Percentiles rank a stretch among this genome's conserved stretches.
phyloP scores from a whole-genome alignment of 2,329 filamentous ascomycete genomes.

The Aspergillus novofumigatus region DNA sequence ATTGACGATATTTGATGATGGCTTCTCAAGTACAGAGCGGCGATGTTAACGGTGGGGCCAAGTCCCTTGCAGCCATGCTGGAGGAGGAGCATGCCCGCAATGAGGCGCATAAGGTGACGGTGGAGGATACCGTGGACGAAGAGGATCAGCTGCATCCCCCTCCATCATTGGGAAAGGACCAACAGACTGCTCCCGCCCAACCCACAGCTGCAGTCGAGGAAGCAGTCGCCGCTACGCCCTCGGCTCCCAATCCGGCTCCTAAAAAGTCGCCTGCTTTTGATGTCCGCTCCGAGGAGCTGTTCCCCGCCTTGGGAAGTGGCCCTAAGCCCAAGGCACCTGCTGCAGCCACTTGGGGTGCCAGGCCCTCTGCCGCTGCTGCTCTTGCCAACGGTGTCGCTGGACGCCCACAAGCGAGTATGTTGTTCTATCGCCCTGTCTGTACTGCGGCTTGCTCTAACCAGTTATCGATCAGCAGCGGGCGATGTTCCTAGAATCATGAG shows the following conservation, averaged over 20 bases:
- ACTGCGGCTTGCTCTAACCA: conserved; percentile 29
- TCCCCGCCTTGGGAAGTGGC: conserved; percentile 79
- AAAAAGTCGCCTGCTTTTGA: conserved; percentile 57
- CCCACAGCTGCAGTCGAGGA: conserved; percentile 15
- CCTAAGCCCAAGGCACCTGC: conserved; percentile 61
- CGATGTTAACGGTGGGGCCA: conserved; percentile 30
- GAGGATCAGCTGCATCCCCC: conserved; percentile 62
- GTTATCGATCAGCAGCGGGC: conserved; percentile 28
- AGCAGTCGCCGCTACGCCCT: conserved; percentile 30
- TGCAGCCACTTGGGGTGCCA: conserved; percentile 73
- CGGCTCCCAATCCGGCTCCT: conserved; percentile 37
- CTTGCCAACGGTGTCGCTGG: conserved; percentile 49
- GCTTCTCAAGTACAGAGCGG: conserved; percentile 29
- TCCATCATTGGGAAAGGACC: conserved; percentile 40
- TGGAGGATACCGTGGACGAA: conserved; percentile 80
- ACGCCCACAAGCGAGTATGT: conserved; percentile 51
- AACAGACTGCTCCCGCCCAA: conserved; percentile 22
- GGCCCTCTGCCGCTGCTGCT: conserved; percentile 35
- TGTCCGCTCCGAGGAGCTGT: conserved; percentile 82
- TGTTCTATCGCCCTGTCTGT: conserved; percentile 11
- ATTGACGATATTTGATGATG: conserved; percentile 20
- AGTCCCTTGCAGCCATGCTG: conserved; percentile 51
- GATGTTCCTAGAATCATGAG: conserved; percentile 57
- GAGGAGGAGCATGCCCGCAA: conserved; percentile 51
- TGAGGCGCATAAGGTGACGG: conserved; percentile 58